Evolutionary conservation across 805 yeast genomes (phyloP).

Genomic region (baker's yeast (Saccharomyces cerevisiae)): DNA sequence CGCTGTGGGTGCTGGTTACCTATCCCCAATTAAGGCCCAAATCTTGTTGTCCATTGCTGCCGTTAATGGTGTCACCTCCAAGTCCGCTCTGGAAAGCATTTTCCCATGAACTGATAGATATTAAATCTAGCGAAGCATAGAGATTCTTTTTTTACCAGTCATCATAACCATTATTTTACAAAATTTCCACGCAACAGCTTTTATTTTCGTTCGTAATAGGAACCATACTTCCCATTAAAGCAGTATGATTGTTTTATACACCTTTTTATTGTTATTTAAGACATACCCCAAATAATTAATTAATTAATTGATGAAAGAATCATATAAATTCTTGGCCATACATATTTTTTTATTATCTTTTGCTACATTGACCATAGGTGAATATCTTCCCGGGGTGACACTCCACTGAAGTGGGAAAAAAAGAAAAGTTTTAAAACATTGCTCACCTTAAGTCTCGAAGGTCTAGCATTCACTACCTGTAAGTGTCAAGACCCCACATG

Average conservation of each 20-base stretch:
- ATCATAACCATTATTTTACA: not conserved
- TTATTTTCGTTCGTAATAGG: not conserved
- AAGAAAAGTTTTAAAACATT: not conserved
- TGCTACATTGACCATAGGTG: too few relatives aligned
- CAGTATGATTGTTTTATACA: not conserved
- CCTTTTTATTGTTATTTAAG: not conserved
- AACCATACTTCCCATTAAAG: not conserved
- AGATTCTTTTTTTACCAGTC: not conserved
- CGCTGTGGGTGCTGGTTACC: conserved; percentile 27
- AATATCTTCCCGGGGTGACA: not conserved
- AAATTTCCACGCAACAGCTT: not conserved
- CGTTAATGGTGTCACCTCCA: conserved; percentile 18
- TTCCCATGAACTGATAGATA: conserved; percentile 4
- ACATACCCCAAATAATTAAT: not conserved
- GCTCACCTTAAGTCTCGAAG: not conserved
- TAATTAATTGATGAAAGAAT: not conserved
- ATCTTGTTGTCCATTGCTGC: conserved; percentile 25
- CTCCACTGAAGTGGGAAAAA: not conserved
- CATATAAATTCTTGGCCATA: not conserved
- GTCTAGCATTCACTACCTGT: not conserved
- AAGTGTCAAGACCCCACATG: not conserved
- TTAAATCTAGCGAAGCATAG: not conserved
- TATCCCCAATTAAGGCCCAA: conserved; percentile 29
- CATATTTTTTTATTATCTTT: too few relatives aligned
- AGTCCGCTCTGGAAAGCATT: conserved; percentile 4